Evolutionary conservation across 208 protist genomes (phyloP).

Genomic region (Acanthamoeba culbertsoni): DNA sequence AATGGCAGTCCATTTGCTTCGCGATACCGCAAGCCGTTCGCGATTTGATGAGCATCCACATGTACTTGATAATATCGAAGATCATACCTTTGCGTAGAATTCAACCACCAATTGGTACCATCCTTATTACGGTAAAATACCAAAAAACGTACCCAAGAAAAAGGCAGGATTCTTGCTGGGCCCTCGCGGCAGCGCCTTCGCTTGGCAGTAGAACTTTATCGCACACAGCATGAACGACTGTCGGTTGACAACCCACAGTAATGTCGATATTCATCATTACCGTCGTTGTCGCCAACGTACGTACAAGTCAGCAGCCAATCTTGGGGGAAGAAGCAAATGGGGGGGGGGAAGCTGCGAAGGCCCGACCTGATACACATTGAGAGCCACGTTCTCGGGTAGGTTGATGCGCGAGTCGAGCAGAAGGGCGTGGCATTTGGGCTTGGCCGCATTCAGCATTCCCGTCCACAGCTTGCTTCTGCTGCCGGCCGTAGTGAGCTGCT

Average conservation of each 20-base stretch:
- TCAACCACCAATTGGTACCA: neutral
- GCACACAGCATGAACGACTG: constrained; percentile 17
- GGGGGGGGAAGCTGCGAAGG: too few species aligned
- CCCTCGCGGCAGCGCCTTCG: neutral
- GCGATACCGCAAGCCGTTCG: neutral
- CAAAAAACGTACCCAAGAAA: neutral
- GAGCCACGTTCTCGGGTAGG: neutral
- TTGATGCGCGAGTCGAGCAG: constrained; percentile 49
- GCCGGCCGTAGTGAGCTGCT: neutral
- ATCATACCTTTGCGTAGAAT: neutral
- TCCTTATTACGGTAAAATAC: neutral
- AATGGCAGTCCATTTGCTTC: constrained; percentile 36
- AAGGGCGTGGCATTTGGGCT: constrained; percentile 53
- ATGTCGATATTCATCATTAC: neutral
- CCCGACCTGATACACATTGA: constrained; percentile 61
- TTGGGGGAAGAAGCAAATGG: too few species aligned
- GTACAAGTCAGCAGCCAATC: neutral
- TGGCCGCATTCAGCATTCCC: neutral
- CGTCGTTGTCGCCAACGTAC: neutral
- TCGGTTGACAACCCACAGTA: neutral
- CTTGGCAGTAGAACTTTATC: constrained; percentile 59
- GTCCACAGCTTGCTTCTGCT: neutral
- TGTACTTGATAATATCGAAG: constrained; percentile 14
- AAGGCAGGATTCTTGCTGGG: constrained; percentile 26
- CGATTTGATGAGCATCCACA: constrained; percentile 20